phyloP scores from a whole-genome alignment of 495 filamentous ascomycete species.

The Polyplosphaeria fusca region DNA sequence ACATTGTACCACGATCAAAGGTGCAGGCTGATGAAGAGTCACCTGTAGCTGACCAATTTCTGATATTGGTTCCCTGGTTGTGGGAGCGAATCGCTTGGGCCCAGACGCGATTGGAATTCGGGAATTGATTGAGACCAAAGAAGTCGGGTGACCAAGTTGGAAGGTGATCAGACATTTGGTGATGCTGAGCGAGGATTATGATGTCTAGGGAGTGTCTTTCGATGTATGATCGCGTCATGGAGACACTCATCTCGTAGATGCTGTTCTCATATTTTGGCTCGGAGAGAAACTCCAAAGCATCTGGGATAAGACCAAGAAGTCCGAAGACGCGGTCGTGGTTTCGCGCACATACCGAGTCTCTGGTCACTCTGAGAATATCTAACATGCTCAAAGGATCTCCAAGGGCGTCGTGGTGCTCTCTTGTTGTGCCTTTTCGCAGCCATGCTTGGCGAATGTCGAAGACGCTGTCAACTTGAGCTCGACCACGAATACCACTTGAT shows the following conservation, averaged over 20 bases:
- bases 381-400: too few species aligned
- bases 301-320: neutral
- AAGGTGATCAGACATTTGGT: neutral
- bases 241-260: neutral
- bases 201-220: slow-evolving; percentile 3
- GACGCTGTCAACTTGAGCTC: too few species aligned
- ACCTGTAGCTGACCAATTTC: too few species aligned
- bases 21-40: too few species aligned
- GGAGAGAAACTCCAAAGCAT: slow-evolving; percentile 1
- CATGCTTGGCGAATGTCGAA: too few species aligned
- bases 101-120: too few species aligned
- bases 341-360: neutral
- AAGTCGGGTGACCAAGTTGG: slow-evolving; percentile 5
- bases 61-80: too few species aligned
- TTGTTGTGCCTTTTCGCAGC: too few species aligned
- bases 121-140: slow-evolving; percentile 3
- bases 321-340: slow-evolving; percentile 8
- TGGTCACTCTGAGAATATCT: neutral
- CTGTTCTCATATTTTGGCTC: slow-evolving; percentile 7
- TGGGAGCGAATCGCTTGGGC: too few species aligned
- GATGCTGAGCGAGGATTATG: slow-evolving; percentile 2
- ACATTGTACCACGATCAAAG: too few species aligned
- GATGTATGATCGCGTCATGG: slow-evolving; percentile 10
- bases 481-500: too few species aligned
- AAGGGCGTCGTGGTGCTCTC: too few species aligned